These are phyloP conservation scores for Lachnellula willkommii DNA, from an alignment of 2,329 filamentous ascomycete genomes.

Conservation along the genomic window DNA sequence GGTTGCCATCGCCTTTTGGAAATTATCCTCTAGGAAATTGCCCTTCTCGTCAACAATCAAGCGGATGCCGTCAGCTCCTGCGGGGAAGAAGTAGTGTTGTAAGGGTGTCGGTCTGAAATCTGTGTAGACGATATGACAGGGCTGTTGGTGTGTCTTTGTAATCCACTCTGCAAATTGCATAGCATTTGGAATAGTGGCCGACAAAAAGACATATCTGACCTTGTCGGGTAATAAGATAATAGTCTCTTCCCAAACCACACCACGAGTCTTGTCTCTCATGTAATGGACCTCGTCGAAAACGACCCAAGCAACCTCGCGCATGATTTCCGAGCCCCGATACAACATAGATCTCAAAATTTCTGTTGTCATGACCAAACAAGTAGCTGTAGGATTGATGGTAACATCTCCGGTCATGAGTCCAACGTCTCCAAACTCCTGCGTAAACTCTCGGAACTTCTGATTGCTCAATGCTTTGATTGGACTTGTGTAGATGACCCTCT, in stretches of 20 bases:
- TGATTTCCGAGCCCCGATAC: slow-evolving; percentile 96
- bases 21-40: slow-evolving; percentile 93
- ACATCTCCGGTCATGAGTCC: slow-evolving; percentile 99
- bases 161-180: slow-evolving; percentile 99
- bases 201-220: slow-evolving; percentile 96
- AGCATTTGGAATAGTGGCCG: slow-evolving; percentile 95
- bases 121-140: slow-evolving; percentile 98
- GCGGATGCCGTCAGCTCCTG: slow-evolving; percentile 86
- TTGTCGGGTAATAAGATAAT: slow-evolving; percentile 98
- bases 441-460: slow-evolving; percentile 97
- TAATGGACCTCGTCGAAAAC: slow-evolving; percentile 99
- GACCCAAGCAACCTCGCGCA: slow-evolving; percentile 98
- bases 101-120: slow-evolving; percentile 95
- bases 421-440: slow-evolving; percentile 91
- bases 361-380: slow-evolving; percentile 97
- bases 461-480: slow-evolving; percentile 98
- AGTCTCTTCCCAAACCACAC: slow-evolving; percentile 98
- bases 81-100: slow-evolving; percentile 96
- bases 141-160: slow-evolving; percentile 93
- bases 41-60: slow-evolving; percentile 96
- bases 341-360: slow-evolving; percentile 99
- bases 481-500: slow-evolving; percentile 98
- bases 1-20: slow-evolving; percentile 88
- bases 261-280: slow-evolving; percentile 87
- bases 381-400: slow-evolving; percentile 97